These are phyloP conservation scores for Eucalyptus regnans DNA, from an alignment of 345 rosid species.

Conservation along the genomic window DNA sequence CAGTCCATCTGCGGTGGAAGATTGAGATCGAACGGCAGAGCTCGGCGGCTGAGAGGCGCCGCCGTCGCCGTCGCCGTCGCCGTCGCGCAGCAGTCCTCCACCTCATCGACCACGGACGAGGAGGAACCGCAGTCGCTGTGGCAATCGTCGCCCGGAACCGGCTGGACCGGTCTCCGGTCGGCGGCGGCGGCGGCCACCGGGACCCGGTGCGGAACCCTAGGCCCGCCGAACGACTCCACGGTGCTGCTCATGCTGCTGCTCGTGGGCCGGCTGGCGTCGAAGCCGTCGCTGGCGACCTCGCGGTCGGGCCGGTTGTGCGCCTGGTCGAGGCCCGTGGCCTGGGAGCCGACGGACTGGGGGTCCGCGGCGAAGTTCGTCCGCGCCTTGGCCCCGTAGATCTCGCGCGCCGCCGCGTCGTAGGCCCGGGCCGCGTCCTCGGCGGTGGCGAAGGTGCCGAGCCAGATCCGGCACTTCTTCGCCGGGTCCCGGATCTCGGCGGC, in stretches of 20 bases:
- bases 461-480: slow-evolving; percentile 15
- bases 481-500: slow-evolving; percentile 33
- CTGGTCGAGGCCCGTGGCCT: neutral
- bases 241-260: slow-evolving; percentile 22
- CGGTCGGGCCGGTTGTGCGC: neutral
- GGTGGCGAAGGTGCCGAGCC: slow-evolving; percentile 26
- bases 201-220: neutral
- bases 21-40: slow-evolving; percentile 13
- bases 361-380: slow-evolving; percentile 10
- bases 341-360: neutral
- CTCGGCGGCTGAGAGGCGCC: neutral
- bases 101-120: slow-evolving; percentile 6
- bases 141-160: neutral
- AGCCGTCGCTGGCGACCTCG: neutral
- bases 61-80: neutral
- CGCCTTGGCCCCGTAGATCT: slow-evolving; percentile 18
- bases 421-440: slow-evolving; percentile 25
- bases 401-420: slow-evolving; percentile 21
- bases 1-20: neutral
- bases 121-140: slow-evolving; percentile 19
- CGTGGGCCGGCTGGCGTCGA: neutral
- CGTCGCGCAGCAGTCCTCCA: neutral
- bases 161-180: neutral
- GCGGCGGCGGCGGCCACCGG: neutral
- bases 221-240: slow-evolving; percentile 16